Percentiles rank a stretch among this genome's conserved stretches.
phyloP scores from a whole-genome alignment of 2,329 filamentous ascomycete genomes.

The Paecilomyces sp. region DNA sequence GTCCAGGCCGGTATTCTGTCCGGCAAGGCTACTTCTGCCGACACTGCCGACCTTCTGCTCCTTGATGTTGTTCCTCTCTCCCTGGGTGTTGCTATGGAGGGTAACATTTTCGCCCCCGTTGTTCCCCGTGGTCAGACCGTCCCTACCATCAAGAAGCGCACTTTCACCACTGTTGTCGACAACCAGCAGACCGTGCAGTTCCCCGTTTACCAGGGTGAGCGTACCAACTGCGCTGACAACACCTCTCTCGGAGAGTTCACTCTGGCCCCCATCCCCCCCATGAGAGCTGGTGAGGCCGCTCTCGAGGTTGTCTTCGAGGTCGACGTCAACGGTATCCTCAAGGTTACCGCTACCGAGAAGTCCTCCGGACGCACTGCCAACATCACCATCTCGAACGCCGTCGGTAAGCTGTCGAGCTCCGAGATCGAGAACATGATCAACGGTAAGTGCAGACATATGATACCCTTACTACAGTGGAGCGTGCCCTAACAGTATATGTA shows the following conservation, averaged over 20 bases:
- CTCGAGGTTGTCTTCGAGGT: constrained; percentile 99
- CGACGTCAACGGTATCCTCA: constrained; percentile 99
- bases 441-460: constrained; percentile 43
- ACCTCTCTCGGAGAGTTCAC: constrained; percentile 97
- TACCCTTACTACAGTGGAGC: not conserved
- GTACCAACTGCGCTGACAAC: constrained; percentile 98
- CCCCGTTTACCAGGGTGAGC: constrained; percentile 92
- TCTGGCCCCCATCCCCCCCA: constrained; percentile 73
- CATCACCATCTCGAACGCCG: constrained; percentile 99
- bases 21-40: constrained; percentile 92
- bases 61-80: constrained; percentile 95
- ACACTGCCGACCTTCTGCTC: constrained; percentile 88
- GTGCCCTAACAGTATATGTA: constrained; percentile 16
- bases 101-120: constrained; percentile 95
- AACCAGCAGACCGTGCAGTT: constrained; percentile 79
- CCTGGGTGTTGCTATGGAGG: constrained; percentile 98
- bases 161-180: constrained; percentile 69
- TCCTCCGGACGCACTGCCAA: constrained; percentile 95
- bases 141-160: constrained; percentile 74
- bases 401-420: constrained; percentile 87
- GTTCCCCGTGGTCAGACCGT: constrained; percentile 73
- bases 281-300: constrained; percentile 92
- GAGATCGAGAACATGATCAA: constrained; percentile 99
- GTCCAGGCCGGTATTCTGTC: constrained; percentile 98
- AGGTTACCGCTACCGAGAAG: constrained; percentile 99